A percentile compares a stretch with the other conserved stretches of the same genome.
Conservation (phyloP, 2,329 filamentous ascomycete species). For the Diaporthe sp. region DNA sequence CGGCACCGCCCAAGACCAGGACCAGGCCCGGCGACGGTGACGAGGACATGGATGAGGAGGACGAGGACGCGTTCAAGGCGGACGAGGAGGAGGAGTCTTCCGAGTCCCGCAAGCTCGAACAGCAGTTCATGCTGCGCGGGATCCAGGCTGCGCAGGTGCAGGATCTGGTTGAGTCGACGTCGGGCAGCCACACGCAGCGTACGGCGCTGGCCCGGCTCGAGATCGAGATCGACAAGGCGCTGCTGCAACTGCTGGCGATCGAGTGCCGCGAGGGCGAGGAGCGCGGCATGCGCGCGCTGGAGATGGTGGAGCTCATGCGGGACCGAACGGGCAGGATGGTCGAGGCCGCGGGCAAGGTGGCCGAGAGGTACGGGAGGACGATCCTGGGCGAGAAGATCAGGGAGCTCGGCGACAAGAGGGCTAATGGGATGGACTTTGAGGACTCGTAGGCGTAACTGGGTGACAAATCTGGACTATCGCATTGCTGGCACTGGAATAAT, state of each 20-base stretch:
- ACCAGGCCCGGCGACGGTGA: conserved; percentile 48
- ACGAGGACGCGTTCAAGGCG: conserved; percentile 50
- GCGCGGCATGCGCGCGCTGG: conserved; percentile 92
- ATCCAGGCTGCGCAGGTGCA: conserved; percentile 81
- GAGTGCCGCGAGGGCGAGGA: conserved; percentile 96
- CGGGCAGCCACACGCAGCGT: conserved; percentile 75
- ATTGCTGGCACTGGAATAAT: not conserved
- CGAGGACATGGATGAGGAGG: conserved; percentile 55
- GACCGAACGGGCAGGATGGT: conserved; percentile 91
- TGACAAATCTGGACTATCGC: not conserved
- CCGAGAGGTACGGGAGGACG: conserved; percentile 83
- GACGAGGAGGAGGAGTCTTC: conserved; percentile 51
- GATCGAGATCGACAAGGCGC: conserved; percentile 88
- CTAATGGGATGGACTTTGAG: conserved; percentile 66
- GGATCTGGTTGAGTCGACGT: conserved; percentile 79
- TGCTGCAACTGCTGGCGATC: conserved; percentile 88
- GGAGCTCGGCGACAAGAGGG: conserved; percentile 81
- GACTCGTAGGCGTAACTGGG: not conserved
- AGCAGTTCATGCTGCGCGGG: conserved; percentile 82
- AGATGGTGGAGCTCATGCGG: conserved; percentile 88
- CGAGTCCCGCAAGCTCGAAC: conserved; percentile 79
- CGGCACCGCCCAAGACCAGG: conserved; percentile 53
- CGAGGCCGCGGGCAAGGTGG: conserved; percentile 91
- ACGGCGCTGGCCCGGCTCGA: conserved; percentile 78
- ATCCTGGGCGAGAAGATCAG: conserved; percentile 92